Conservation (phyloP, 345 rosid species). For the Gossypioides kirkii region DNA sequence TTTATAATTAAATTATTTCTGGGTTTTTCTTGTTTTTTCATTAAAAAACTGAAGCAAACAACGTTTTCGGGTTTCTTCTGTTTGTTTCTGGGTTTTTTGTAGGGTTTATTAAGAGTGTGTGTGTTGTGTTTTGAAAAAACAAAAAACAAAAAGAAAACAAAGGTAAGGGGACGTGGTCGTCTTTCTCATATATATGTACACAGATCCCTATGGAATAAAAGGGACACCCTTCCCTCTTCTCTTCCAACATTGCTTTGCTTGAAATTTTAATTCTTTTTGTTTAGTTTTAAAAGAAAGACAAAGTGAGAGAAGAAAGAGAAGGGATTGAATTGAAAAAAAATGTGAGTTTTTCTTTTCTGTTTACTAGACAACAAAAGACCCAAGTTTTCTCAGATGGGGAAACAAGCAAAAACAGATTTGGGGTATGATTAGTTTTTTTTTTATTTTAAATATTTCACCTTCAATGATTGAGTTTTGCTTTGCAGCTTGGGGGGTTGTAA, state of each 20-base stretch:
- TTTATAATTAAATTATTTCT: background rate
- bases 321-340: slow-evolving; percentile 11
- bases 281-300: slow-evolving; percentile 43
- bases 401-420: slow-evolving; percentile 20
- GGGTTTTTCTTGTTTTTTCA: slow-evolving; percentile 15
- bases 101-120: slow-evolving; percentile 26
- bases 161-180: slow-evolving; percentile 12
- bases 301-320: slow-evolving; percentile 15
- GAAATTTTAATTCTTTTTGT: slow-evolving; percentile 43
- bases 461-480: slow-evolving; percentile 42
- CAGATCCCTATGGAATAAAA: slow-evolving; percentile 59
- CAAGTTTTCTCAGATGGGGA: slow-evolving; percentile 19
- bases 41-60: background rate
- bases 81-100: slow-evolving; percentile 21
- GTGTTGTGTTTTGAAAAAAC: background rate
- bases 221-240: slow-evolving; percentile 29
- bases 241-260: slow-evolving; percentile 45
- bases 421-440: slow-evolving; percentile 37
- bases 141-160: background rate
- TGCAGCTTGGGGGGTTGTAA: slow-evolving; percentile 8
- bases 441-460: background rate
- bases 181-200: slow-evolving; percentile 28
- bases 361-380: slow-evolving; percentile 19
- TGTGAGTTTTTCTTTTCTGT: slow-evolving; percentile 3
- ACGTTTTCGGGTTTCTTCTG: slow-evolving; percentile 9